A percentile compares a stretch with the other conserved stretches of the same genome.
Evolutionary conservation across 2,329 filamentous ascomycete genomes (phyloP).

Genomic region (Colletotrichum tamarilloi): DNA sequence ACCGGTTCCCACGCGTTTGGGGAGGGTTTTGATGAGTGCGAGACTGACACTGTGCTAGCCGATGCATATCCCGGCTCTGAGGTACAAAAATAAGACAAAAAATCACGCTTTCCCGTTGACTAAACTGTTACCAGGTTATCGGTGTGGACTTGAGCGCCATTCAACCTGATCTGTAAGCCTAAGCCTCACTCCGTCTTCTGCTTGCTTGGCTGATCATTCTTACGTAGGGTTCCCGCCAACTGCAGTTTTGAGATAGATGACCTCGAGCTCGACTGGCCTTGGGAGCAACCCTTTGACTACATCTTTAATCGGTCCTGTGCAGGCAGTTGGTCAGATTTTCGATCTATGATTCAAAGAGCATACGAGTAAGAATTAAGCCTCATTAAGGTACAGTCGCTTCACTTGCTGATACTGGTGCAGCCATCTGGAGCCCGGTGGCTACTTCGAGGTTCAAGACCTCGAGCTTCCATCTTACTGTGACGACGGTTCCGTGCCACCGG

Average conservation of each 20-base stretch:
- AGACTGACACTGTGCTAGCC: constrained; percentile 35
- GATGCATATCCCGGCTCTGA: constrained; percentile 45
- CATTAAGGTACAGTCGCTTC: too few relatives aligned
- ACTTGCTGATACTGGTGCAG: not conserved
- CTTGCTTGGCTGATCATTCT: not conserved
- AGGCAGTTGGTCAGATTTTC: constrained; percentile 40
- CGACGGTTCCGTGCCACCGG: constrained; percentile 43
- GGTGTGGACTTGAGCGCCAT: constrained; percentile 56
- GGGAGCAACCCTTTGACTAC: constrained; percentile 51
- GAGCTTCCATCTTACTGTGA: constrained; percentile 43
- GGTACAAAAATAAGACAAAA: constrained; percentile 14
- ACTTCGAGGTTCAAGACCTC: constrained; percentile 45
- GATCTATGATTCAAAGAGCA: constrained; percentile 8
- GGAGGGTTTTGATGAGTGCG: too few relatives aligned
- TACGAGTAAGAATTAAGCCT: constrained; percentile 1
- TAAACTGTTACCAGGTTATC: constrained; percentile 40
- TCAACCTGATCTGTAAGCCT: constrained; percentile 47
- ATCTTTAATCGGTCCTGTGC: constrained; percentile 49
- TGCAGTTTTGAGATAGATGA: constrained; percentile 59
- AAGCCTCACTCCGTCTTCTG: too few relatives aligned
- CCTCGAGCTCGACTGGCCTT: constrained; percentile 52
- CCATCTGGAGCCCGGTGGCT: constrained; percentile 46
- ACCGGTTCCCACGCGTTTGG: too few relatives aligned
- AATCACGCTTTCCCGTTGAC: not conserved
- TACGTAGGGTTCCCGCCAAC: constrained; percentile 56